These are phyloP conservation scores for Gleditsia sinensis DNA, from an alignment of 306 rosid genomes.

Conservation along the genomic window DNA sequence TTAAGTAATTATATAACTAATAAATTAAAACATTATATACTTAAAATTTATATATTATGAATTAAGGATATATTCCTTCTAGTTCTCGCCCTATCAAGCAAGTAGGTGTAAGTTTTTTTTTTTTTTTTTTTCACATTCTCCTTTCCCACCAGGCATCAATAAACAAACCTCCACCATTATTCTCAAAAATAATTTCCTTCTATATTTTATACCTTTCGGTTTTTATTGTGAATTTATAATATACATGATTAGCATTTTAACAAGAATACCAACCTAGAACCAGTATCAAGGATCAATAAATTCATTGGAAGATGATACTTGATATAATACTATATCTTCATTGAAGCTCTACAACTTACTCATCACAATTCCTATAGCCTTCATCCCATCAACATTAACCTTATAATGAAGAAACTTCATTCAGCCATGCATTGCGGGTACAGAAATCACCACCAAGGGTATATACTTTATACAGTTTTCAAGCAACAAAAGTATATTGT, in stretches of 20 bases:
- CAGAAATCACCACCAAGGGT: slow-evolving; percentile 6
- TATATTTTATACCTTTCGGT: too few relatives aligned
- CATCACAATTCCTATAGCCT: background rate
- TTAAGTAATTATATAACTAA: too few relatives aligned
- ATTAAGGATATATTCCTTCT: background rate
- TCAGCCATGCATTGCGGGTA: background rate
- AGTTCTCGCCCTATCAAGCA: background rate
- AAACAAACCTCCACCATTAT: background rate
- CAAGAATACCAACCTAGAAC: background rate
- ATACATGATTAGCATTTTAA: too few relatives aligned
- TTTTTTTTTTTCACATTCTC: background rate
- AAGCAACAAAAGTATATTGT: background rate
- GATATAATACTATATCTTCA: background rate
- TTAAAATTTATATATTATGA: background rate
- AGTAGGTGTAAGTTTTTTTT: background rate
- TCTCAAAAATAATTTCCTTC: background rate
- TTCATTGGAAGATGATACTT: background rate
- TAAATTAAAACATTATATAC: background rate
- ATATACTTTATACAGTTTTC: background rate
- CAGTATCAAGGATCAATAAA: background rate
- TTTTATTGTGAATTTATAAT: too few relatives aligned
- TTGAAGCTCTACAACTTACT: background rate
- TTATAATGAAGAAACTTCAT: background rate
- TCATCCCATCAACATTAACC: background rate
- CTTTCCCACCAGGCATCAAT: background rate